A percentile compares a stretch with the other conserved stretches of the same genome.
phyloP scores from a whole-genome alignment of 2,329 filamentous ascomycete species.

The Cryphonectria nitschkei region DNA sequence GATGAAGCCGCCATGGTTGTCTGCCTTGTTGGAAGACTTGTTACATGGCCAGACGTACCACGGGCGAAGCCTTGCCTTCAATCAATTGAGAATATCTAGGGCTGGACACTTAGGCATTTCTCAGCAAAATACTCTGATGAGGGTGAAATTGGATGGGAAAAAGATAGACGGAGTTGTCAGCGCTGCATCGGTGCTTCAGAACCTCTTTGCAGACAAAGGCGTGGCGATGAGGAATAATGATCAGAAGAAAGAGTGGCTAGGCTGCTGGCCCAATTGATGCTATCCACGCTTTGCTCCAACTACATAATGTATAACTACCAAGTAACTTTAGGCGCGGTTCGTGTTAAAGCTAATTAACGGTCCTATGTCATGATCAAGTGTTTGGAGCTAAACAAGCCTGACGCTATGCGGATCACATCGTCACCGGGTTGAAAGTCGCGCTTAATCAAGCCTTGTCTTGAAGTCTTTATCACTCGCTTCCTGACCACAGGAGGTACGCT shows the following conservation, averaged over 20 bases:
- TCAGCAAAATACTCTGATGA: too few relatives aligned
- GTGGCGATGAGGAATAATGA: too few relatives aligned
- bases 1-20: neutral
- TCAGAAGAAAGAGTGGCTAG: neutral
- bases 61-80: too few relatives aligned
- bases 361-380: neutral
- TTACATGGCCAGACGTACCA: too few relatives aligned
- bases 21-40: too few relatives aligned
- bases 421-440: constrained; percentile 5
- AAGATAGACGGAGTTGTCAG: too few relatives aligned
- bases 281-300: neutral
- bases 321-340: too few relatives aligned
- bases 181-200: too few relatives aligned
- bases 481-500: neutral
- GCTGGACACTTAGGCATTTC: too few relatives aligned
- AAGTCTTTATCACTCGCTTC: neutral
- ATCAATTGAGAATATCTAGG: too few relatives aligned
- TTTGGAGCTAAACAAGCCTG: constrained; percentile 13
- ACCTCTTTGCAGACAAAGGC: too few relatives aligned
- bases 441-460: neutral
- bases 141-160: neutral
- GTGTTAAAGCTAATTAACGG: neutral
- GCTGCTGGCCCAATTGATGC: neutral
- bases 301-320: too few relatives aligned
- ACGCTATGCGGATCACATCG: constrained; percentile 15